Base-by-base conservation (phyloP, 1,284 basidiomycete genomes). In the Irpex sp. region DNA sequence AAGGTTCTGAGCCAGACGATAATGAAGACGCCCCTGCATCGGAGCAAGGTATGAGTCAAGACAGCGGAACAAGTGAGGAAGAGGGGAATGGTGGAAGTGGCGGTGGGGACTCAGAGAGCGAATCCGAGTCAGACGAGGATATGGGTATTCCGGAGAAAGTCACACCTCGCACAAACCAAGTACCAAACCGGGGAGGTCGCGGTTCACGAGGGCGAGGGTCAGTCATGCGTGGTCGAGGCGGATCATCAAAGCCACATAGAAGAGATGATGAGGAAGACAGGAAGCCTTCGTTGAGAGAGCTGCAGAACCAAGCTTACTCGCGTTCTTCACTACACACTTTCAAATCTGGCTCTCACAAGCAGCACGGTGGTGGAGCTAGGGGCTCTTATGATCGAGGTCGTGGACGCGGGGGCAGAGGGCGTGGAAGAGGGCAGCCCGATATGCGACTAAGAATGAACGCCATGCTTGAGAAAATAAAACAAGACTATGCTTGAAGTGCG, bases 401-500 rank as follows among this genome's bases (percentile, higher is more conserved):
- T 26, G 58, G 61, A 15, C 36, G 62, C 17, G 68, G 59, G 65
- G 62, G 64, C 4, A 60, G 67, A 61, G 70, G 66, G 4, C 58
- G 65, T 4, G 69, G 69, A 37, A 55, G 64, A 55, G 66, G 68
- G 77, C 91, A 92, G 69, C 91, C 91, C 8, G 83, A 92, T 70
- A 93, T 93, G 91, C 87, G 86, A 67, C 72, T 88, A 62, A 84
- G 91, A 31, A 93, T 93, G 91, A 82, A 84, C 66, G 85, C 83
- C n/a, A 82, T 93, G 80, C 80, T 93, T 55, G 88, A 89, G 70
- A 87, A 86, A 72, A 91, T 92, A 67, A 89, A 90, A 74, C 82
- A 82, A 58, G 82, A 88, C 67, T 74, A 78, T 60, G 71, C 75
- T 60, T 83, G 70, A 77, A 15, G n/a, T 60, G n/a, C 56, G 48